Base-by-base conservation (phyloP, 1,284 basidiomycete species). In the Ustilago curta region DNA sequence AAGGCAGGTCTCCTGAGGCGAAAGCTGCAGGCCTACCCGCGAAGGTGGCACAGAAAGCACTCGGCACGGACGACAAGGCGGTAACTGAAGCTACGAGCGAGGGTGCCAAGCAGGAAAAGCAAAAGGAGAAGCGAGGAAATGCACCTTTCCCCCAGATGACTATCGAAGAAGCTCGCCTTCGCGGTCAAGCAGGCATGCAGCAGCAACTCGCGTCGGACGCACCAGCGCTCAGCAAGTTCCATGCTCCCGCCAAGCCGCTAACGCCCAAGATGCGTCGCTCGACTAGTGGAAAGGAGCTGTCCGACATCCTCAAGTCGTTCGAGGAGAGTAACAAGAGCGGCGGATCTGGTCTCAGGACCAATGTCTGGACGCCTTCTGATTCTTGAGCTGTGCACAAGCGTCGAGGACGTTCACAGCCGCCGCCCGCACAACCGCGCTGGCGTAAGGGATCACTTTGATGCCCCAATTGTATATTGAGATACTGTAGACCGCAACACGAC, bases 101-200 rank as follows among this genome's bases (percentile, higher is more conserved):
- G 14, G 68, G 61, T 14, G 57, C 50, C 18, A 32, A 48, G 51
- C 37, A 62, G 37, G 55, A 31, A 23, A 53, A 45, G 21, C 43
- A 50, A 32, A 51, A 51, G 44, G 59, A 70, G 52, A n/a, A 66
- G 39, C 43, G 56, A 23, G 43, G 29, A 19, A 45, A 19, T 16
- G 18, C 47, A 27, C 45, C 59, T 16, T 71, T 78, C 54, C 71
- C 73, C 1, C 58, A 76, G 37, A 77, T 81, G 58, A 77, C 70
- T 40, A 75, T 81, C 55, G 76, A 78, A 45, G 77, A 79, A 62
- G 80, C 79, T 8, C 58, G 77, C 35, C 50, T 63, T 48, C 61
- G 80, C 8, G 75, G 71, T 12, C 69, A 76, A 40, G 76, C 79
- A 32, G 78, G 71, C 3, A 77, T 81, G 75, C 68, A 73, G 31